Percentiles rank a stretch among this genome's conserved stretches.
Evolutionary conservation across 2,329 filamentous ascomycete genomes (phyloP).

Genomic region (Exophiala lecanii-corni): DNA sequence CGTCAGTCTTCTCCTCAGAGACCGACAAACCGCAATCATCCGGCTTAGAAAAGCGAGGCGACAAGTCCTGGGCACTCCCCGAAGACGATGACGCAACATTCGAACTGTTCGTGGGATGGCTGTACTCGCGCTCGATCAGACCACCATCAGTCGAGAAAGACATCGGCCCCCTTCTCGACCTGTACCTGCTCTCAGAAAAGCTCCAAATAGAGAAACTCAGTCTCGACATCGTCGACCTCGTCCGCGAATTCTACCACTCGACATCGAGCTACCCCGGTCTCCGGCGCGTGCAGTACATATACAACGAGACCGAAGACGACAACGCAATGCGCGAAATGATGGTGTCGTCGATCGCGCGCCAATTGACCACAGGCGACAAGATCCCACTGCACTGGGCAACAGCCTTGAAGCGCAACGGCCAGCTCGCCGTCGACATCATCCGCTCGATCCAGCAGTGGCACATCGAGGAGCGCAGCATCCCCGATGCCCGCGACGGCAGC

Average conservation of each 20-base stretch:
- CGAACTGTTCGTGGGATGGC: constrained; percentile 50
- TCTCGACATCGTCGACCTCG: constrained; percentile 45
- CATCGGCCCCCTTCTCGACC: constrained; percentile 47
- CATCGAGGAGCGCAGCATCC: constrained; percentile 45
- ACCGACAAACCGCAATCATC: constrained; percentile 28
- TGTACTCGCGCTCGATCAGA: constrained; percentile 47
- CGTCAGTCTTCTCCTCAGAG: constrained; percentile 46
- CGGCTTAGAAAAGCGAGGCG: constrained; percentile 10
- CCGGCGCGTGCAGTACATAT: constrained; percentile 50
- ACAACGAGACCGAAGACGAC: constrained; percentile 46
- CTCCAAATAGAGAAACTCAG: constrained; percentile 47
- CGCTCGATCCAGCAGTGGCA: constrained; percentile 51
- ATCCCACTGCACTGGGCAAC: constrained; percentile 53
- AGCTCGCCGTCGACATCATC: constrained; percentile 53
- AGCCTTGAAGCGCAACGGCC: constrained; percentile 51
- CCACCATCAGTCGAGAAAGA: constrained; percentile 48
- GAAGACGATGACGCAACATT: constrained; percentile 50
- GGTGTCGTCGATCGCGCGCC: constrained; percentile 45
- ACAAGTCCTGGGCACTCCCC: constrained; percentile 44
- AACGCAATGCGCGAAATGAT: constrained; percentile 47
- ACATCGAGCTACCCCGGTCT: constrained; percentile 50
- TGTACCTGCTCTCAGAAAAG: constrained; percentile 53
- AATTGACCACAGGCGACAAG: constrained; percentile 46
- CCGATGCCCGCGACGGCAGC: constrained; percentile 41
- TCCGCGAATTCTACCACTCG: constrained; percentile 49